Conservation (phyloP, 208 protist genomes). For the Wallacemonas sp. region DNA sequence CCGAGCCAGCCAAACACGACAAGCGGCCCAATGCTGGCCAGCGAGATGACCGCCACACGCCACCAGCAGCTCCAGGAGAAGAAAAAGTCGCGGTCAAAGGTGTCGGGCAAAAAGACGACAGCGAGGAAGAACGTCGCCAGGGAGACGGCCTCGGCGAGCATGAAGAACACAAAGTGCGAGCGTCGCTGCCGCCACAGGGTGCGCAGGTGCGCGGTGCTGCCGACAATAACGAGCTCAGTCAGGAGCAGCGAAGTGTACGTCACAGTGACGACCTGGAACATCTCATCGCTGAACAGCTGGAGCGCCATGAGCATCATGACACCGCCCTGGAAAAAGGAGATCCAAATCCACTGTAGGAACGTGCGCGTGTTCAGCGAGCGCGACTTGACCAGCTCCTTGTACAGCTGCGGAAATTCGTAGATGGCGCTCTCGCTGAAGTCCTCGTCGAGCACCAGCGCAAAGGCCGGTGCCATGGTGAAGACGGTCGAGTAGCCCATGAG, state of each 20-base stretch:
- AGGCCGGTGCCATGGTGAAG: slow-evolving; percentile 98
- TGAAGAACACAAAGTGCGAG: slow-evolving; percentile 80
- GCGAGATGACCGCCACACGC: slow-evolving; percentile 80
- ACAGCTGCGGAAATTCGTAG: slow-evolving; percentile 97
- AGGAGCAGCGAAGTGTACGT: slow-evolving; percentile 98
- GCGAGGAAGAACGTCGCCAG: slow-evolving; percentile 92
- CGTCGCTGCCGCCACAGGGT: slow-evolving; percentile 72
- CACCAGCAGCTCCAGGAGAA: slow-evolving; percentile 91
- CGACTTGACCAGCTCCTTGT: slow-evolving; percentile 97
- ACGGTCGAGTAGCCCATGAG: slow-evolving; percentile 97
- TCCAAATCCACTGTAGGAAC: slow-evolving; percentile 87
- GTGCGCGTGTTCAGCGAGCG: slow-evolving; percentile 85
- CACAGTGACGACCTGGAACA: slow-evolving; percentile 97
- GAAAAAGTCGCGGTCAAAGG: slow-evolving; percentile 95
- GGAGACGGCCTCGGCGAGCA: slow-evolving; percentile 87
- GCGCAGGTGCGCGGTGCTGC: slow-evolving; percentile 92
- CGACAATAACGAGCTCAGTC: slow-evolving; percentile 97
- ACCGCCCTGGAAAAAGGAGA: slow-evolving; percentile 91
- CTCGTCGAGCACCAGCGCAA: slow-evolving; percentile 97
- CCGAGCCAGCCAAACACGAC: slow-evolving; percentile 46
- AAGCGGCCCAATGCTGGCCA: slow-evolving; percentile 72
- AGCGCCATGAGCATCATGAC: slow-evolving; percentile 97
- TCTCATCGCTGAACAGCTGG: slow-evolving; percentile 93
- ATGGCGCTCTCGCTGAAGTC: slow-evolving; percentile 93
- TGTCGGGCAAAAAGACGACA: slow-evolving; percentile 89